Evolutionary conservation across 78 protist species (phyloP), one percentile per base, ranked within the genome.

Genomic region (Dictyostelium purpureum): DNA sequence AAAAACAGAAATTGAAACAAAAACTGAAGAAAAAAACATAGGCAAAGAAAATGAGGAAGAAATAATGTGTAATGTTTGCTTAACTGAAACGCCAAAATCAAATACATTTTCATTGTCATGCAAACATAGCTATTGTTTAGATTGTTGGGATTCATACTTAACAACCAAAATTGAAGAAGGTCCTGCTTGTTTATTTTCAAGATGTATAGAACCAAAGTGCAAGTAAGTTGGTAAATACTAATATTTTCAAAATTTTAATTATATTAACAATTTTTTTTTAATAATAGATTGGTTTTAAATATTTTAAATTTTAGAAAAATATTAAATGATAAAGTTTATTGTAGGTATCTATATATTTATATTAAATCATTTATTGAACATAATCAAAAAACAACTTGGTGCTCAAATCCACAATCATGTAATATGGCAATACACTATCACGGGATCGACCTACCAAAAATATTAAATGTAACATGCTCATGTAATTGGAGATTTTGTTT

Each of bases 401-500:
- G 89, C 7, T 49, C 77, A 3, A 81, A 69, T 69, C 89, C 89
- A 66, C 37, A 69, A 4, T 42, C 75, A 35, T 61, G 75, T 37
- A 19, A 43, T 28, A 51, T 67, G 28, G 59, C 14, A 7, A 40
- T 81, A 12, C 47, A 61, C n/a, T 69, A 69, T 26, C 9, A 57
- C 35, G 77, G 56, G 10, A 40, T 81, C 11, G 89, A 81, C 54
- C 26, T 52, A 38, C 89, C 89, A 19, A 24, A 6, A 4, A 69
- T 24, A 11, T n/a, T 81, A 9, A 81, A 81, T 69, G 56, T 81
- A 0, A 69, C 56, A 51, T 81, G 89, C 40, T 52, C 59, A 11
- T 81, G 89, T 38, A 52, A 66, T 6, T 81, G 89, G 89, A 66
- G 42, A 45, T 81, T 81, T 52, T 81, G 89, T 45, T 81, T 81